Conservation (phyloP, 257 asterid genomes). For the Ligustrum vulgare region DNA sequence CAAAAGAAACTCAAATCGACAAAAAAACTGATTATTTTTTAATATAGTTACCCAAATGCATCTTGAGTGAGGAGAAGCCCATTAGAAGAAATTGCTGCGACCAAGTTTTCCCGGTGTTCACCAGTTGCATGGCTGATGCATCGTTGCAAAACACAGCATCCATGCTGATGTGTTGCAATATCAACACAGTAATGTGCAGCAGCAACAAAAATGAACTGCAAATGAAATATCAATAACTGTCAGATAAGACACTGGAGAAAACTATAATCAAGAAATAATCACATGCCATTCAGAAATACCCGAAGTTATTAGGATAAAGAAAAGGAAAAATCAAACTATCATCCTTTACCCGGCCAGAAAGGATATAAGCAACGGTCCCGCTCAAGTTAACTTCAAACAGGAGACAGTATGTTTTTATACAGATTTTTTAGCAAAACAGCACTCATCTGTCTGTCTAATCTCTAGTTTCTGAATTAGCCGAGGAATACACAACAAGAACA, state of each 20-base stretch:
- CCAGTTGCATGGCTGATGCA: conserved; percentile 78
- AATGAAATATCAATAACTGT: conserved; percentile 7
- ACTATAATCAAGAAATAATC: too few relatives aligned
- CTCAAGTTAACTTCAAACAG: neutral
- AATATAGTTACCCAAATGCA: conserved; percentile 73
- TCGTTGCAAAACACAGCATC: conserved; percentile 91
- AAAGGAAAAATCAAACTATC: conserved; percentile 2
- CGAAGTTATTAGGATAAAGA: neutral
- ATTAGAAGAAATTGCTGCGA: conserved; percentile 66
- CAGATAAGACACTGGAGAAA: neutral
- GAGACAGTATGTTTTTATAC: neutral
- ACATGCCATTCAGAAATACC: neutral
- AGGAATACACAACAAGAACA: neutral
- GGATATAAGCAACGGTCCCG: neutral
- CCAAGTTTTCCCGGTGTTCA: conserved; percentile 58
- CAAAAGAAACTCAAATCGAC: neutral
- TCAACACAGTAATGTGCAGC: conserved; percentile 86
- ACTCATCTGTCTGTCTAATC: neutral
- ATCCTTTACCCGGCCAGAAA: neutral
- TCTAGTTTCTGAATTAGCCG: neutral
- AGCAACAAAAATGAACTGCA: conserved; percentile 82
- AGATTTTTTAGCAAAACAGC: neutral
- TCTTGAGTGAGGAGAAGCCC: conserved; percentile 89
- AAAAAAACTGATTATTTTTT: neutral
- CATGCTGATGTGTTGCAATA: conserved; percentile 89